These are phyloP conservation scores for Phyllosticta citrichinensis DNA, from an alignment of 2,329 filamentous ascomycete species.

Conservation along the genomic window DNA sequence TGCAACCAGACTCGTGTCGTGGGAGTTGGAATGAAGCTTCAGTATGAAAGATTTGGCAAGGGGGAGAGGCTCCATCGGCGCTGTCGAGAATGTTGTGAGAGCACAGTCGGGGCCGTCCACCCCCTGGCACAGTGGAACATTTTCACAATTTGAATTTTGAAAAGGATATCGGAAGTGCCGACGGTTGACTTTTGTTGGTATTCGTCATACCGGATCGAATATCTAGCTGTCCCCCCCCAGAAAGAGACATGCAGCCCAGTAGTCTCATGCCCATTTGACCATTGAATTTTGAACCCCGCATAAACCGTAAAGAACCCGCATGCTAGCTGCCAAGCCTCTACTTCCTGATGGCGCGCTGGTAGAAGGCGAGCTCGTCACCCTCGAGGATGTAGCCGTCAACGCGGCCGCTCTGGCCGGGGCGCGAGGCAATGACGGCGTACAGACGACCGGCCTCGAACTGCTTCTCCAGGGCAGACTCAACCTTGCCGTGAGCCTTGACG, in stretches of 20 bases:
- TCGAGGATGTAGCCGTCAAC: slow-evolving; percentile 96
- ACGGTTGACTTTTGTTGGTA: background rate
- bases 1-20: too few relatives aligned
- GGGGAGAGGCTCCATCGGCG: too few relatives aligned
- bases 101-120: too few relatives aligned
- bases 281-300: slow-evolving; percentile 28
- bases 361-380: slow-evolving; percentile 99
- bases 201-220: slow-evolving; percentile 9
- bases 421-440: slow-evolving; percentile 83
- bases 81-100: too few relatives aligned
- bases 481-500: slow-evolving; percentile 77
- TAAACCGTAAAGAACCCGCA: slow-evolving; percentile 31
- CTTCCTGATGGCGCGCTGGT: slow-evolving; percentile 99
- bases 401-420: slow-evolving; percentile 94
- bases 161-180: background rate
- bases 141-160: background rate
- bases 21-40: too few relatives aligned
- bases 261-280: slow-evolving; percentile 7
- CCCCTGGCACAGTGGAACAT: background rate
- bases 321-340: slow-evolving; percentile 45
- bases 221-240: background rate
- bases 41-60: too few relatives aligned
- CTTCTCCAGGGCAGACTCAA: slow-evolving; percentile 84
- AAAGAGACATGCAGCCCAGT: slow-evolving; percentile 4
- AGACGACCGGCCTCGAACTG: slow-evolving; percentile 99